Evolutionary conservation across 768 basidiomycete genomes (phyloP).

Genomic region (Tylopilus balloui): DNA sequence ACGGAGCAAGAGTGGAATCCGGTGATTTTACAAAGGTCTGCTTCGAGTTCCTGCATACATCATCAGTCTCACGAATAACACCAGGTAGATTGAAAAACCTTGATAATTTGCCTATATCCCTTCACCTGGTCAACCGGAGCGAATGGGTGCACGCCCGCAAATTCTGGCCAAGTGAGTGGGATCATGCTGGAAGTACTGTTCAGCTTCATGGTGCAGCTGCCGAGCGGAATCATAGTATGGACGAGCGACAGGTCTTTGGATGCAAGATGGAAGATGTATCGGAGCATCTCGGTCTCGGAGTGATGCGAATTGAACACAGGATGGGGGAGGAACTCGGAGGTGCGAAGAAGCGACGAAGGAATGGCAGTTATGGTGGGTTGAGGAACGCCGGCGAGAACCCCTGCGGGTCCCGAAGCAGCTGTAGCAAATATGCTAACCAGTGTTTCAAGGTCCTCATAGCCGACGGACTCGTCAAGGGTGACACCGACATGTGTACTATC

Average conservation of each 20-base stretch:
- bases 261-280: constrained; percentile 91
- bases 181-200: constrained; percentile 99
- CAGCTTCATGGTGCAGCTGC: constrained; percentile 97
- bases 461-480: constrained; percentile 89
- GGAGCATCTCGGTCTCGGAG: constrained; percentile 97
- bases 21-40: constrained; percentile 88
- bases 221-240: constrained; percentile 94
- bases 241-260: constrained; percentile 93
- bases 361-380: constrained; percentile 41
- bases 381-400: constrained; percentile 46
- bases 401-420: constrained; percentile 48
- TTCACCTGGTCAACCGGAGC: constrained; percentile 83
- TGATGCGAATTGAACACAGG: constrained; percentile 95
- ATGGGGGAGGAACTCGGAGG: constrained; percentile 73
- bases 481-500: constrained; percentile 76
- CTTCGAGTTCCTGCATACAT: constrained; percentile 73
- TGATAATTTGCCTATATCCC: constrained; percentile 81
- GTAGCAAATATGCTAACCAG: constrained; percentile 80
- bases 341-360: constrained; percentile 53
- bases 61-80: constrained; percentile 8
- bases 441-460: constrained; percentile 65
- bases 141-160: constrained; percentile 88
- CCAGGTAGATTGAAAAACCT: constrained; percentile 36
- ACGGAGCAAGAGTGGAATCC: constrained; percentile 95
- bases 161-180: constrained; percentile 93